These are phyloP conservation scores for Penicillium sp. DNA, from an alignment of 2,329 filamentous ascomycete genomes.

Conservation along the genomic window DNA sequence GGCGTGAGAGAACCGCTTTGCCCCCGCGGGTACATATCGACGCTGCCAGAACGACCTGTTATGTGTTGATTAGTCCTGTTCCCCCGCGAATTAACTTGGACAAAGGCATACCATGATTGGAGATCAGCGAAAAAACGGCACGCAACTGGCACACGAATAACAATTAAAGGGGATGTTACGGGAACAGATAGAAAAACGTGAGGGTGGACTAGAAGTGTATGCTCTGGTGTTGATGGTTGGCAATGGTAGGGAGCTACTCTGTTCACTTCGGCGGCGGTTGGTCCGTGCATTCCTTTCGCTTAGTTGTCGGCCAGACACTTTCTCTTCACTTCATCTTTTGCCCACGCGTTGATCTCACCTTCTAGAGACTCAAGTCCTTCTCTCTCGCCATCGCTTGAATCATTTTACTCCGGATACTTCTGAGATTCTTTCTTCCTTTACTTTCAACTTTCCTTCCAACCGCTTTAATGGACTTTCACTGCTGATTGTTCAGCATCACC, in stretches of 20 bases:
- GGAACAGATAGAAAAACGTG: conserved; percentile 2
- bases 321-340: conserved; percentile 12
- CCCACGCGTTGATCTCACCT: neutral
- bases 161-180: neutral
- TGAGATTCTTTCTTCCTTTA: neutral
- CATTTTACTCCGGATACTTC: neutral
- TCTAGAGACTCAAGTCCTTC: neutral
- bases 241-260: conserved; percentile 36
- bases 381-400: neutral
- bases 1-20: conserved; percentile 95
- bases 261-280: conserved; percentile 39
- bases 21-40: conserved; percentile 98
- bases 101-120: conserved; percentile 30
- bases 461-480: conserved; percentile 12
- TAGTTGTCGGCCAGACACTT: conserved; percentile 26
- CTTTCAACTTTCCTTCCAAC: neutral
- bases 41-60: conserved; percentile 92
- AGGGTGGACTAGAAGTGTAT: conserved; percentile 21
- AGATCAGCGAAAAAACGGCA: neutral
- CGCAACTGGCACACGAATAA: neutral
- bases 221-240: conserved; percentile 15
- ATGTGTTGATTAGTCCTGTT: conserved; percentile 24
- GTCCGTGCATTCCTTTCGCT: conserved; percentile 41
- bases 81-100: neutral
- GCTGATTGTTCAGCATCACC: conserved; percentile 20